These are phyloP conservation scores for Zygoascus hellenicus DNA, from an alignment of 1,139 yeast genomes.

Conservation along the genomic window DNA sequence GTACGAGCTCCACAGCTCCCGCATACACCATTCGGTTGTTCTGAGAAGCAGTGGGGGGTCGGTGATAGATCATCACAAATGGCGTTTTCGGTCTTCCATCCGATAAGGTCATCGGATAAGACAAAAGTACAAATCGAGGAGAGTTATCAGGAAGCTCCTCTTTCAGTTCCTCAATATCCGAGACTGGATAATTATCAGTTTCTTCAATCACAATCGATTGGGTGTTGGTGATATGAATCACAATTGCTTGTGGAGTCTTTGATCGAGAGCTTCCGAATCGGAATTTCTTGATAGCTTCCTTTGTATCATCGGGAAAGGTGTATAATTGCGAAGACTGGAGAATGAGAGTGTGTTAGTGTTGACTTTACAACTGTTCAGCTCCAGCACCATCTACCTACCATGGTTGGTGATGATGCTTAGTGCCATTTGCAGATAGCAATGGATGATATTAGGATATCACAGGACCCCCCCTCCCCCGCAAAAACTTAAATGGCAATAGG, in stretches of 20 bases:
- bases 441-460: too few relatives aligned
- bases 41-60: constrained; percentile 78
- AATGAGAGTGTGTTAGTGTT: constrained; percentile 6
- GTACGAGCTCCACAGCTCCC: constrained; percentile 74
- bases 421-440: too few relatives aligned
- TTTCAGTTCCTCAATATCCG: constrained; percentile 48
- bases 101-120: constrained; percentile 62
- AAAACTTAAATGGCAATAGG: too few relatives aligned
- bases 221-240: constrained; percentile 20
- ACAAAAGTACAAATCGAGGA: constrained; percentile 69
- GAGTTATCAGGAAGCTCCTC: constrained; percentile 79
- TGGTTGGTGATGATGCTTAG: not conserved
- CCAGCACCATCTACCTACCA: not conserved
- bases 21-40: constrained; percentile 82
- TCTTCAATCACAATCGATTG: constrained; percentile 23
- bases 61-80: constrained; percentile 72
- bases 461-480: too few relatives aligned
- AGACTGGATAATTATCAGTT: constrained; percentile 20
- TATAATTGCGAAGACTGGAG: constrained; percentile 39
- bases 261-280: constrained; percentile 67
- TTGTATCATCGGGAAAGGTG: constrained; percentile 60
- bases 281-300: constrained; percentile 58
- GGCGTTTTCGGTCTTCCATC: constrained; percentile 78
- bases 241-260: constrained; percentile 53
- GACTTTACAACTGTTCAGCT: not conserved